phyloP scores from a whole-genome alignment of 2,329 filamentous ascomycete genomes.

The Venturia pyrina region DNA sequence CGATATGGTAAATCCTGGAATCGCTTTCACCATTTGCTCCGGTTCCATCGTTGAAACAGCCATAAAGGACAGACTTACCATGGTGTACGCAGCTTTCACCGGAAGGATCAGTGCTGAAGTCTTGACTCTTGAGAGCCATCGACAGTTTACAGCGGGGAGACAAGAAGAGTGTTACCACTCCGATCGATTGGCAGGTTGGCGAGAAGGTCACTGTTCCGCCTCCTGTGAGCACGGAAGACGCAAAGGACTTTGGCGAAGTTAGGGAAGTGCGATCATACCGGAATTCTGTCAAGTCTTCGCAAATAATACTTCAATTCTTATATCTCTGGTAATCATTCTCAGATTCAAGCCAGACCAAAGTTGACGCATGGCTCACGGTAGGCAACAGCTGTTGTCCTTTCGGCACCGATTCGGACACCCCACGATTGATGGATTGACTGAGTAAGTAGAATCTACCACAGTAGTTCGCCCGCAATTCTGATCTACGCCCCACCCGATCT shows the following conservation, averaged over 20 bases:
- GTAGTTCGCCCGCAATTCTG: too few relatives aligned
- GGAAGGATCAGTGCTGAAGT: slow-evolving; percentile 54
- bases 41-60: slow-evolving; percentile 91
- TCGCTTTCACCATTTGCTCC: slow-evolving; percentile 87
- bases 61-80: slow-evolving; percentile 87
- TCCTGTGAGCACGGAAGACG: slow-evolving; percentile 70
- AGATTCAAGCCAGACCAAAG: too few relatives aligned
- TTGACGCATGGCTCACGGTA: too few relatives aligned
- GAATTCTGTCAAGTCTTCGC: not conserved
- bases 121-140: slow-evolving; percentile 46
- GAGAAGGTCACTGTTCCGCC: slow-evolving; percentile 91
- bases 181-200: slow-evolving; percentile 81
- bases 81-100: slow-evolving; percentile 85
- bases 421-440: too few relatives aligned
- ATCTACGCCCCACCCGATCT: too few relatives aligned
- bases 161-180: slow-evolving; percentile 78
- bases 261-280: slow-evolving; percentile 29
- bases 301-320: too few relatives aligned
- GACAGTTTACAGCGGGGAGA: slow-evolving; percentile 58
- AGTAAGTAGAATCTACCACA: too few relatives aligned
- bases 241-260: slow-evolving; percentile 73
- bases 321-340: too few relatives aligned
- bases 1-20: slow-evolving; percentile 31
- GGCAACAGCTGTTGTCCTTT: too few relatives aligned
- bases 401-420: too few relatives aligned